Conservation (phyloP, 2,329 filamentous ascomycete genomes). For the Daldinia sp. region DNA sequence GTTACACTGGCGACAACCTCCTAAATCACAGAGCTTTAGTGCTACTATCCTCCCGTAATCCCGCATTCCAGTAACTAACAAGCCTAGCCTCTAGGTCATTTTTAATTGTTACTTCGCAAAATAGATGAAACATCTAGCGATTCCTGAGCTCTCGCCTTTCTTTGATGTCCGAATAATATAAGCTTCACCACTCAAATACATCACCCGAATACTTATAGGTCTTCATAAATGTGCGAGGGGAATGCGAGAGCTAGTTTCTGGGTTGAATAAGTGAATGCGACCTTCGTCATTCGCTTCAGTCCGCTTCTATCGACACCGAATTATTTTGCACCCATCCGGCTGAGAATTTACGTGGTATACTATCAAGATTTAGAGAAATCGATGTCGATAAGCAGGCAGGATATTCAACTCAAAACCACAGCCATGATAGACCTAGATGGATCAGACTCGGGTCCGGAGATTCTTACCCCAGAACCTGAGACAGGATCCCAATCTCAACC, state of each 20-base stretch:
- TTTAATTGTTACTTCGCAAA: constrained; percentile 14
- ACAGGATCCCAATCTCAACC: constrained; percentile 36
- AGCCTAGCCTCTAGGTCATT: constrained; percentile 24
- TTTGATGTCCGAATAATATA: neutral
- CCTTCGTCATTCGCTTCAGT: neutral
- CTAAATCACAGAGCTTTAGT: constrained; percentile 21
- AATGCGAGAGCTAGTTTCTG: neutral
- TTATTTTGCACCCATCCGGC: neutral
- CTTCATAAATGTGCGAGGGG: neutral
- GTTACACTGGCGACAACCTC: constrained; percentile 18
- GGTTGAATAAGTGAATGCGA: neutral
- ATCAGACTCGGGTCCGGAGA: constrained; percentile 42
- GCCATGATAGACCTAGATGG: constrained; percentile 40
- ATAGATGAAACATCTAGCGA: constrained; percentile 20
- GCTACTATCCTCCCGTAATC: constrained; percentile 39
- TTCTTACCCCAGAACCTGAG: constrained; percentile 39
- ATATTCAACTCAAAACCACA: neutral
- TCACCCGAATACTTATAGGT: constrained; percentile 3
- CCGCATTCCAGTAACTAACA: constrained; percentile 31
- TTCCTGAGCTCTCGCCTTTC: constrained; percentile 14
- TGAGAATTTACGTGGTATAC: neutral
- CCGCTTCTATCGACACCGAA: neutral
- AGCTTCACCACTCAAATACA: constrained; percentile 14
- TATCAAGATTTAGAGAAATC: neutral
- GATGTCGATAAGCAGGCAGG: neutral